These are phyloP conservation scores for Rhododendron henanense DNA, from an alignment of 148 eudicot species.

Conservation along the genomic window DNA sequence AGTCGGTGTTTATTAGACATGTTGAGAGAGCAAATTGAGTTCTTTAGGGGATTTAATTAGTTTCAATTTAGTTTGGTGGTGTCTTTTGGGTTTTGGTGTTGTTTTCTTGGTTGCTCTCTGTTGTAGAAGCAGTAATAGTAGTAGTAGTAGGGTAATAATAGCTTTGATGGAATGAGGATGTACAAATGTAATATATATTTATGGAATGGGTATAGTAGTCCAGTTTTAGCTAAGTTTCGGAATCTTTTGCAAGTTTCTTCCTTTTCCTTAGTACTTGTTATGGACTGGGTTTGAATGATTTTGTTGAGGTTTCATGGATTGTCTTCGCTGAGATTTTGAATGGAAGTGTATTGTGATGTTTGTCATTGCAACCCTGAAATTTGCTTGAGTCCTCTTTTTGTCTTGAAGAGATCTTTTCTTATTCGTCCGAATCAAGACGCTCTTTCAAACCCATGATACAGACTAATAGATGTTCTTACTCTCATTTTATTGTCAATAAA, in stretches of 20 bases:
- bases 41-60: neutral
- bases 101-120: neutral
- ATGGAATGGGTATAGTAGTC: slow-evolving; percentile 12
- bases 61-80: neutral
- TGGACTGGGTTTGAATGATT: neutral
- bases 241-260: neutral
- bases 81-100: neutral
- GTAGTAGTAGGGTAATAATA: slow-evolving; percentile 2
- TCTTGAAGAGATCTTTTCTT: too few relatives aligned
- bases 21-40: slow-evolving; percentile 33
- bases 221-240: neutral
- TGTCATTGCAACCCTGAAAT: neutral
- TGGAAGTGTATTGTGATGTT: neutral
- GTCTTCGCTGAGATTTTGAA: neutral
- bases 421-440: too few relatives aligned
- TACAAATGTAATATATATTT: slow-evolving; percentile 17
- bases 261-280: neutral
- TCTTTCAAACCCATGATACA: too few relatives aligned
- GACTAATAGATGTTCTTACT: too few relatives aligned
- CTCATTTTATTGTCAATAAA: too few relatives aligned
- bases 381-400: neutral
- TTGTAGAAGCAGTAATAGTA: neutral
- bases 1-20: slow-evolving; percentile 42
- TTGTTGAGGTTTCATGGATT: neutral
- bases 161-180: neutral